Evolutionary conservation across 2,329 filamentous ascomycete genomes (phyloP).

Genomic region (Aspergillus sp.): DNA sequence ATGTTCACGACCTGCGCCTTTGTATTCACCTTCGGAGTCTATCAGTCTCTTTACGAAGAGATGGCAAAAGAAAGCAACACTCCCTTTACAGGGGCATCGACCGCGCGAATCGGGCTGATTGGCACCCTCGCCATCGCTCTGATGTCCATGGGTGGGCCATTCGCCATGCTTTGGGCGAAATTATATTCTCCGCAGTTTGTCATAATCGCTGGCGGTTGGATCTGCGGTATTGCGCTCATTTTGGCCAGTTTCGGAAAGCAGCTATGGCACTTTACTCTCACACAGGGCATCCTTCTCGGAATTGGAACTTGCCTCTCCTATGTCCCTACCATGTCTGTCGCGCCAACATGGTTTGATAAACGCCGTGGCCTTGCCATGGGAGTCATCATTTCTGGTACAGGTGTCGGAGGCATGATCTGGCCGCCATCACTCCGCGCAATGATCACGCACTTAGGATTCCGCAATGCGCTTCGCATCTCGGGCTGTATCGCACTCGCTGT

Average conservation of each 20-base stretch:
- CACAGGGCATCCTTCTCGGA: constrained; percentile 39
- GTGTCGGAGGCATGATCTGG: constrained; percentile 40
- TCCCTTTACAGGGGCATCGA: constrained; percentile 33
- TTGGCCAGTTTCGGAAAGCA: constrained; percentile 32
- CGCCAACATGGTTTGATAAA: constrained; percentile 39
- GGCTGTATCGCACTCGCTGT: constrained; percentile 28
- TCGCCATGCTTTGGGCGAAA: constrained; percentile 36
- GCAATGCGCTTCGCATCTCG: constrained; percentile 36
- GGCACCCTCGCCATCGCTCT: constrained; percentile 36
- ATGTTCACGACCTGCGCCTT: constrained; percentile 39
- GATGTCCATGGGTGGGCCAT: constrained; percentile 38
- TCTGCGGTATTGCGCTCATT: constrained; percentile 34
- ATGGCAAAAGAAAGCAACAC: constrained; percentile 24
- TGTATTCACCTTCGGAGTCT: constrained; percentile 42
- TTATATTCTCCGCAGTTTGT: constrained; percentile 31
- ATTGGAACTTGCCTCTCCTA: constrained; percentile 39
- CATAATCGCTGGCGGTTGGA: constrained; percentile 30
- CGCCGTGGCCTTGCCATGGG: constrained; percentile 40
- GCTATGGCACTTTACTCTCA: constrained; percentile 34
- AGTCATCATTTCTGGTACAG: constrained; percentile 38
- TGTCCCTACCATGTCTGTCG: constrained; percentile 38
- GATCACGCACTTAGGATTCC: constrained; percentile 34
- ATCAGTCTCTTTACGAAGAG: constrained; percentile 40
- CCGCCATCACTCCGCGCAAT: constrained; percentile 33
- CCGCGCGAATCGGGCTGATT: constrained; percentile 39